phyloP scores from a whole-genome alignment of 495 filamentous ascomycete genomes.

The Podospora australis region DNA sequence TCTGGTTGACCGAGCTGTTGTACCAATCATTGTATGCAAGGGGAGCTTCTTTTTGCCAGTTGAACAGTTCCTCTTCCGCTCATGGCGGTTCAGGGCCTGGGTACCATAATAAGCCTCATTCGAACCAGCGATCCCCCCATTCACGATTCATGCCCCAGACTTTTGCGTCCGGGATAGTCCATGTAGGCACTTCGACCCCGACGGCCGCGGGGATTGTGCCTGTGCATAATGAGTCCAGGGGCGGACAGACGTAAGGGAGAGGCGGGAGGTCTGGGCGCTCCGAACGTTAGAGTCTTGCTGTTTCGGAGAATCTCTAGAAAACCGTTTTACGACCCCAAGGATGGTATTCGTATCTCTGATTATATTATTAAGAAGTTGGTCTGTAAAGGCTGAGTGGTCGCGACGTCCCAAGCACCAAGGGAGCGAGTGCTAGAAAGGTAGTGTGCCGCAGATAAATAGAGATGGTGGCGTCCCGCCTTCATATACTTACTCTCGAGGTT shows the following conservation, averaged over 20 bases:
- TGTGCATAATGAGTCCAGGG: constrained; percentile 3
- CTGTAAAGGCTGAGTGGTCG: not conserved
- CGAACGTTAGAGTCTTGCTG: not conserved
- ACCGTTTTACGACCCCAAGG: not conserved
- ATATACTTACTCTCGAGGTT: not conserved
- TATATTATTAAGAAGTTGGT: no score
- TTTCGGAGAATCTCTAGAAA: not conserved
- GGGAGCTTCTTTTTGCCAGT: no score
- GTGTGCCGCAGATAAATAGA: no score
- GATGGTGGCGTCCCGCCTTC: no score
- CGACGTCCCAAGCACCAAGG: no score
- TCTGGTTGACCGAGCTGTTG: not conserved
- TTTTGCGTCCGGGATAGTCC: constrained; percentile 1
- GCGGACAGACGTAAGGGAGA: not conserved
- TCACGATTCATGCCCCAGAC: not conserved
- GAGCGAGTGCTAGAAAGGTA: no score
- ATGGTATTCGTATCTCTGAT: no score
- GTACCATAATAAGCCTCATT: not conserved
- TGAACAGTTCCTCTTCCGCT: no score
- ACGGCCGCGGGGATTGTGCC: not conserved
- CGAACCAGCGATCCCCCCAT: no score
- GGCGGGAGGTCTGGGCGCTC: not conserved
- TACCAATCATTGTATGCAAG: no score
- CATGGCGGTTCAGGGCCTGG: not conserved
- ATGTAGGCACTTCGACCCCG: not conserved